Percentiles rank a stretch among this genome's conserved stretches.
Evolutionary conservation across 345 rosid species (phyloP).

Genomic region (Chamaenerion angustifolium): DNA sequence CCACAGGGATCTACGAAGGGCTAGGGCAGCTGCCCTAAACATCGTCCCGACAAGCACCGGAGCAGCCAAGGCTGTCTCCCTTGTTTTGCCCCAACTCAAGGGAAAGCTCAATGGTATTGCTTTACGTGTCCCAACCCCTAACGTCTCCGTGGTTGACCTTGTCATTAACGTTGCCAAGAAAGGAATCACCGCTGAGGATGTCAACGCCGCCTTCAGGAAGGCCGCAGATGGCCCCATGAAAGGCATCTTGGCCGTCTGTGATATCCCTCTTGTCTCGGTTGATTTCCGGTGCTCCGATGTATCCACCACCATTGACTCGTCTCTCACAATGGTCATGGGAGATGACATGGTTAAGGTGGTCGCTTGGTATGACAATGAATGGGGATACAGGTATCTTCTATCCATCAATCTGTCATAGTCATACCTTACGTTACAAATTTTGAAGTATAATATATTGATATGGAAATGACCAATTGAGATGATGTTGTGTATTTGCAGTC

Average conservation of each 20-base stretch:
- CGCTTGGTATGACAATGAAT: conserved; percentile 97
- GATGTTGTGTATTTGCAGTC: conserved; percentile 34
- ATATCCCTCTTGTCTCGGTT: conserved; percentile 74
- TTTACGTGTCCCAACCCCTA: conserved; percentile 96
- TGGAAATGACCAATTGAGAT: neutral
- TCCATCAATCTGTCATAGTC: no score
- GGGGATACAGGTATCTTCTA: conserved; percentile 73
- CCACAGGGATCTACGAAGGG: conserved; percentile 93
- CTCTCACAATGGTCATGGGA: conserved; percentile 95
- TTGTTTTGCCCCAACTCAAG: conserved; percentile 88
- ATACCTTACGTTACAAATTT: no score
- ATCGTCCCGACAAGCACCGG: conserved; percentile 98
- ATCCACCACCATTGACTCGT: conserved; percentile 84
- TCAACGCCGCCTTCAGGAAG: conserved; percentile 84
- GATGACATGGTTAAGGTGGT: conserved; percentile 97
- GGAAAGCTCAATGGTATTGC: conserved; percentile 98
- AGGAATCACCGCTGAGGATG: conserved; percentile 76
- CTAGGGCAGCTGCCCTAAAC: conserved; percentile 94
- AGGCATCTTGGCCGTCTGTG: conserved; percentile 76
- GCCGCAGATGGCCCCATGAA: conserved; percentile 80
- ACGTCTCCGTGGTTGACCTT: conserved; percentile 89
- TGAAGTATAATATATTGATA: no score
- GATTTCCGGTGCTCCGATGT: conserved; percentile 91
- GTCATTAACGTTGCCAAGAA: conserved; percentile 79
- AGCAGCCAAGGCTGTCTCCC: conserved; percentile 96